Evolutionary conservation across 2,329 filamentous ascomycete genomes (phyloP), one percentile per base, ranked within the genome.

Genomic region (Corniculantispora saksenae): DNA sequence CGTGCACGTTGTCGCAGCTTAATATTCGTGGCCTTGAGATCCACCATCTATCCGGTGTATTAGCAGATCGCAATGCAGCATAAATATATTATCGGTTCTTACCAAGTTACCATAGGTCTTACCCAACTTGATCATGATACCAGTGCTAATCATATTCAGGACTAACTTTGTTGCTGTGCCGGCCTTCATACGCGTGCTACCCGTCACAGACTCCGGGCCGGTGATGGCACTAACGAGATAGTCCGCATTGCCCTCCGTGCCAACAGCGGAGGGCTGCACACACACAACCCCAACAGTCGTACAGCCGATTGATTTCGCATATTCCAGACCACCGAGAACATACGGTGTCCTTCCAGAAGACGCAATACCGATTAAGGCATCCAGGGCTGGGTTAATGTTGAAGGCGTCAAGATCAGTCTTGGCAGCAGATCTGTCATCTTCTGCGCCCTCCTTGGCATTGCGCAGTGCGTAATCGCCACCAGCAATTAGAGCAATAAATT

Each of bases 111-210:
- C 77, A 63, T 76, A 80, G 0, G 78, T 80, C 67, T 80, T 81
- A 6, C 79, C 79, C 12, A 72, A 70, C 35, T 71, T 73, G 40
- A 81, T 76, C 76, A 80, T 80, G 10, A 75, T 72, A 1, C 79
- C 78, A 1, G 79, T 80, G 51, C 78, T 80, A 2, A 81, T 68
- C 78, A 81, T 81, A 64, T 81, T 66, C 25, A 66, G 27, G 8
- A 79, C 77, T 64, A 81, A 66, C 67, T 82, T 82, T 0, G 80
- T 81, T 1, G 77, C 79, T 0, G 78, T 82, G 19, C 80, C 80
- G 1, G 80, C 79, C 67, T 82, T 82, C 65, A 82, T 72, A 35
- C 80, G 71, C 1, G 80, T 82, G 67, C 80, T 82, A 2, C 80
- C 80, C n/a, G 79, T 79, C 3, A 81, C 73, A 4, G 79, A 76